Conservation (phyloP, 208 protist species). For the Crithidia expoeki region DNA sequence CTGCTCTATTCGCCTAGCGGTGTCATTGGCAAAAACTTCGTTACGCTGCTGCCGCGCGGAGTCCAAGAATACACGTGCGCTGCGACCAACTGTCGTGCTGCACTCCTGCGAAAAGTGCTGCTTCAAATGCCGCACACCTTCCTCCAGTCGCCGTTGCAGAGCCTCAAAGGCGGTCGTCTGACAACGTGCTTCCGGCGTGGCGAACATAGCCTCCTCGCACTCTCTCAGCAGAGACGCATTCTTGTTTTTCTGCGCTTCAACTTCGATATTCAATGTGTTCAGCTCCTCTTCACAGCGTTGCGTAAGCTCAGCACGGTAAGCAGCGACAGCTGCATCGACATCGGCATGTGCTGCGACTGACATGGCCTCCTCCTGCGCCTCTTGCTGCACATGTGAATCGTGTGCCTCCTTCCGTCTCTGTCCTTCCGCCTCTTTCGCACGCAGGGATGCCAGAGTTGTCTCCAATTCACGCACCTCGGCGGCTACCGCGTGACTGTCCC, state of each 20-base stretch:
- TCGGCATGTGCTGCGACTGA: neutral
- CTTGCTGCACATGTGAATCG: neutral
- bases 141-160: slow-evolving; percentile 19
- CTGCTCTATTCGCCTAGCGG: slow-evolving; percentile 2
- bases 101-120: slow-evolving; percentile 21
- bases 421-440: slow-evolving; percentile 10
- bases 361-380: neutral
- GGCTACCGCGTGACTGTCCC: slow-evolving; percentile 5
- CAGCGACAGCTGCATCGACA: neutral
- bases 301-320: slow-evolving; percentile 10
- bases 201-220: slow-evolving; percentile 13
- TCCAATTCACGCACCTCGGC: slow-evolving; percentile 16
- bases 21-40: slow-evolving; percentile 22
- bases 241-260: slow-evolving; percentile 5
- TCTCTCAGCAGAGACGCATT: slow-evolving; percentile 15
- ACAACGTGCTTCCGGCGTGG: neutral
- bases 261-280: neutral
- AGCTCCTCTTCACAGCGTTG: slow-evolving; percentile 10
- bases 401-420: slow-evolving; percentile 3
- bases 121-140: slow-evolving; percentile 29
- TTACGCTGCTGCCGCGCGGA: slow-evolving; percentile 18
- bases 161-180: slow-evolving; percentile 17
- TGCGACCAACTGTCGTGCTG: slow-evolving; percentile 9
- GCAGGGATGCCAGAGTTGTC: neutral
- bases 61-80: slow-evolving; percentile 11